Base-by-base conservation (phyloP, 140 eudicot species). In the Senecio squalidus region DNA sequence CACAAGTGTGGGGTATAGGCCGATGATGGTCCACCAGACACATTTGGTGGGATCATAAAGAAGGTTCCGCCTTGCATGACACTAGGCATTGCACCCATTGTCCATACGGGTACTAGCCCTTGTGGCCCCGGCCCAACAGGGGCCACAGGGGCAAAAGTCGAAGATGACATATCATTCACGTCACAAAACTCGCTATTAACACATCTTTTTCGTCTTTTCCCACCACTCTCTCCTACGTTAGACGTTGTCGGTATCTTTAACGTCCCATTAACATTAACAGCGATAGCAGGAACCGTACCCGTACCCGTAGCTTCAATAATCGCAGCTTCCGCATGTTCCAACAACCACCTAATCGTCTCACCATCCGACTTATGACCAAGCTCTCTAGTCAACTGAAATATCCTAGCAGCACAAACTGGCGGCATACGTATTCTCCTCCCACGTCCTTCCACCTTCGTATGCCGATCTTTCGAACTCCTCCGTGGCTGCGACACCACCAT, bases 121-220 rank as follows among this genome's bases (percentile, higher is more conserved):
- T 72, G 89, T 1, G 92, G n/a, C n/a, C n/a, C n/a, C n/a, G n/a
- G 83, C 8, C 59, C 70, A n/a, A 78, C 72, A 4, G 86, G 82
- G 1, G 92, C 78, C n/a, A 75, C 68, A 6, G 97, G 80, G 24
- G 94, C 94, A 57, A 86, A 80, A 68, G 43, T 77, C 9, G 91
- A 82, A n/a, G n/a, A n/a, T n/a, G n/a, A n/a, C n/a, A n/a, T n/a
- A 17, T 70, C 89, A 9, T 40, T 27, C 15, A 85, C 73, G 23
- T 89, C 97, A 13, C 52, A 76, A 60, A 89, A 89, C 74, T 79
- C 97, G 16, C 94, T 82, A n/a, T 73, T 82, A 4, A 74, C 58
- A 8, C 76, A 72, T 71, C 95, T 74, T 29, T 78, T 80, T 1
- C 97, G 69, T 43, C 64, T 74, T 64, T 80, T 85, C 5, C 39